Percentiles rank a stretch among this genome's conserved stretches.
Conservation (phyloP, 805 yeast species). For the Kodamaea jinghongensis region DNA sequence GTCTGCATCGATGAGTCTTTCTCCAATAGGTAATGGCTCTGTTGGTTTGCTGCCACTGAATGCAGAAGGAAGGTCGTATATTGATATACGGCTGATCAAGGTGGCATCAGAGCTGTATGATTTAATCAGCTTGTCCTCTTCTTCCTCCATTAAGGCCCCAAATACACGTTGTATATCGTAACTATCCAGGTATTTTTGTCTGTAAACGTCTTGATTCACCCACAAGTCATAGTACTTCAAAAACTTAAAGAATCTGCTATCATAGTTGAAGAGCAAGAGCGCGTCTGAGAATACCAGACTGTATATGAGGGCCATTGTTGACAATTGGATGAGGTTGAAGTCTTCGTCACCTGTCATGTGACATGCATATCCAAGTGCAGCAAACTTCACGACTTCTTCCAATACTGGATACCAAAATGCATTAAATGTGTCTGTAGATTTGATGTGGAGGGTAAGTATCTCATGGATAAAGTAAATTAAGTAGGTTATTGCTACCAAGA, state of each 20-base stretch:
- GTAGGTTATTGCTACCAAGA: conserved; percentile 9
- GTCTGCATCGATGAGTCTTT: not conserved
- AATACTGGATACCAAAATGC: conserved; percentile 16
- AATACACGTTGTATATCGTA: conserved; percentile 12
- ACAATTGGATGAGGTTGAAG: conserved; percentile 9
- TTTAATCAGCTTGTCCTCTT: conserved; percentile 12
- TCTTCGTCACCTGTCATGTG: not conserved
- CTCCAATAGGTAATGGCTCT: not conserved
- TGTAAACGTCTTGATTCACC: conserved; percentile 14
- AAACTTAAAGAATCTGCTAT: conserved; percentile 14
- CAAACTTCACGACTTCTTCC: conserved; percentile 11
- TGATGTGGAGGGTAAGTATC: conserved; percentile 12
- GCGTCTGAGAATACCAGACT: no score
- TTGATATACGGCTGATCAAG: conserved; percentile 10
- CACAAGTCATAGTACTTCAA: conserved; percentile 17
- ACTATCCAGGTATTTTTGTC: conserved; percentile 10
- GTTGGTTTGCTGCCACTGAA: conserved; percentile 9
- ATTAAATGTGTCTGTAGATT: conserved; percentile 6
- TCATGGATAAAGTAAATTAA: conserved; percentile 11
- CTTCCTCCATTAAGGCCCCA: conserved; percentile 8
- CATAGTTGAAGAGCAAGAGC: conserved; percentile 8
- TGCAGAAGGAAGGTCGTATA: conserved; percentile 13
- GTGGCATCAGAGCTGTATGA: conserved; percentile 19
- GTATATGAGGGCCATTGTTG: conserved; percentile 10
- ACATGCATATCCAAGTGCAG: conserved; percentile 7